These are phyloP conservation scores for Polytrichum commune DNA, from an alignment of 225 moss, liverwort and hornwort species.

Conservation along the genomic window DNA sequence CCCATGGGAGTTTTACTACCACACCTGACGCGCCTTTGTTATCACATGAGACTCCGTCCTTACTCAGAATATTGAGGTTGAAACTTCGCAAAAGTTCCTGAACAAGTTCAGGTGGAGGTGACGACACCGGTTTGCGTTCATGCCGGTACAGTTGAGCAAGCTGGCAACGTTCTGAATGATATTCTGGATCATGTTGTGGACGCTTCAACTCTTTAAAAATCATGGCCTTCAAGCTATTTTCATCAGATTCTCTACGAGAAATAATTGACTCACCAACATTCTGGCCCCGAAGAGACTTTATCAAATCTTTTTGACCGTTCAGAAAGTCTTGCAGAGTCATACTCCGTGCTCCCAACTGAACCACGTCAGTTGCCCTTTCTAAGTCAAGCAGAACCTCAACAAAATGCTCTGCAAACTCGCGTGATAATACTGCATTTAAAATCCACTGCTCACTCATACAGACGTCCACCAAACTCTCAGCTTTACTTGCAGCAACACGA, in stretches of 20 bases:
- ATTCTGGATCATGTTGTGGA: neutral
- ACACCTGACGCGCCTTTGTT: neutral
- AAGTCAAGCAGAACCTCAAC: conserved; percentile 25
- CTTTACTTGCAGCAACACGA: neutral
- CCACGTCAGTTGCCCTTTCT: conserved; percentile 19
- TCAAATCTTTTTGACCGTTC: neutral
- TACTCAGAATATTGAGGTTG: neutral
- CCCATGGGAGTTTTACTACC: neutral
- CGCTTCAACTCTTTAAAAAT: neutral
- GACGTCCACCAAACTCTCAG: conserved; percentile 15
- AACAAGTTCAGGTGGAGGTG: conserved; percentile 7
- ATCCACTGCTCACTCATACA: conserved; percentile 19
- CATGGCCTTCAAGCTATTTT: neutral
- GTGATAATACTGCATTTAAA: conserved; percentile 29
- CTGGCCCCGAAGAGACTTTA: neutral
- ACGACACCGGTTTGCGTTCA: neutral
- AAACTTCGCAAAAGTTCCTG: neutral
- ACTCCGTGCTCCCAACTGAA: neutral
- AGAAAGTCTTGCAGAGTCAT: neutral
- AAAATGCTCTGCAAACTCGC: conserved; percentile 30
- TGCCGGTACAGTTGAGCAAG: conserved; percentile 16
- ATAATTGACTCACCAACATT: neutral
- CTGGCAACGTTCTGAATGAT: conserved; percentile 7
- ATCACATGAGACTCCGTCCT: neutral
- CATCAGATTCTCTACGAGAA: neutral